Evolutionary conservation across 495 filamentous ascomycete genomes (phyloP), one percentile per base, ranked within the genome.

Genomic region (Penicillium paxilli): DNA sequence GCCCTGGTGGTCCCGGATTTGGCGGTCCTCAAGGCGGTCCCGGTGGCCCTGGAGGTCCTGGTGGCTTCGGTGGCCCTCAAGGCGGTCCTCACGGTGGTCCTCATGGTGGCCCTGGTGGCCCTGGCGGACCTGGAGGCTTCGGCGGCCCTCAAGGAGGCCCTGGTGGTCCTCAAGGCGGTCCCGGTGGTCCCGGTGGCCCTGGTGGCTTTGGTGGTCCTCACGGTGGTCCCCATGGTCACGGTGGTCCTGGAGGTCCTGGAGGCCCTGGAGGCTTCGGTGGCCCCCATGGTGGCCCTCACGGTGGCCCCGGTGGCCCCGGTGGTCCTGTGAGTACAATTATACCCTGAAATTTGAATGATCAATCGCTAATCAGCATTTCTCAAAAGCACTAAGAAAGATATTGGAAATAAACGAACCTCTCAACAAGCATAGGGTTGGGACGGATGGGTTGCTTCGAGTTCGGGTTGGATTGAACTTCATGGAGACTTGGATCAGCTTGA

Each of bases 221-320:
- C 1, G 49, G 49, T 8, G 46, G 26, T 10, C 46, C 28, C n/a
- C 28, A 19, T 12, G 46, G 46, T 5, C 46, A n/a, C 3, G 45
- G 44, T 14, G 44, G 44, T 16, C 44, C 44, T 26, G 41, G 41
- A 21, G 44, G 44, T 1, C 23, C 23, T 44, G 41, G 41, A 25
- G 20, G 41, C 1, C 41, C 41, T 14, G 46, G 46, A 1, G 22
- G 11, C 22, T 38, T 11, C 8, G 51, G 51, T 5, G 51, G 50
- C 23, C 37, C 23, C n/a, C 35, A 38, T 14, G 50, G 54, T 8
- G 54, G 48, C 21, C 42, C 33, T 41, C 16, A 41, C 1, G 49
- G 42, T 9, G 41, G 47, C 22, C 48, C 41, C n/a, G 54, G 42
- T 14, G 54, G 48, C 11, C 41, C 25, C 25, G 48, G 54, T 23